Conservation (phyloP, 352 stramenopile species). For the Globisporangium acanthophoron region DNA sequence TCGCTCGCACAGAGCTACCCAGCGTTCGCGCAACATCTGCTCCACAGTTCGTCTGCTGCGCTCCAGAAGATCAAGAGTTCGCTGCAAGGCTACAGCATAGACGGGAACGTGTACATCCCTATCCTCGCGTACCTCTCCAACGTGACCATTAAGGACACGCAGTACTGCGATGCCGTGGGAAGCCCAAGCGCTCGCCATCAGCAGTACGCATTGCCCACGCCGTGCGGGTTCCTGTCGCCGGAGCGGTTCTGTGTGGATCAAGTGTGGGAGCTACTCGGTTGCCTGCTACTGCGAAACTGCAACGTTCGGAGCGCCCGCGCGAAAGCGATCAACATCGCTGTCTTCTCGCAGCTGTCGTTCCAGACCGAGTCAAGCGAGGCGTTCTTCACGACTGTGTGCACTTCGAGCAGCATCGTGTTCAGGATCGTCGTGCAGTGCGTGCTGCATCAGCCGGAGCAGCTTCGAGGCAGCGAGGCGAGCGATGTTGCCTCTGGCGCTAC, state of each 20-base stretch:
- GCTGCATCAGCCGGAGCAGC: constrained; percentile 3
- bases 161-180: constrained; percentile 38
- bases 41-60: constrained; percentile 21
- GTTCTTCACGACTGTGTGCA: constrained; percentile 52
- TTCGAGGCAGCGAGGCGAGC: not conserved
- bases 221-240: constrained; percentile 13
- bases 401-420: constrained; percentile 43
- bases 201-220: constrained; percentile 26
- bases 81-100: constrained; percentile 33
- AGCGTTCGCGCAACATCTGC: constrained; percentile 46
- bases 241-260: constrained; percentile 32
- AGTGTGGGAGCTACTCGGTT: constrained; percentile 63
- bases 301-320: constrained; percentile 14
- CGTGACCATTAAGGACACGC: constrained; percentile 49
- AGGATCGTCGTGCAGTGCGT: constrained; percentile 38
- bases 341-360: constrained; percentile 45
- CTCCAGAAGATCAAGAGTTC: constrained; percentile 38
- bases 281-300: constrained; percentile 48
- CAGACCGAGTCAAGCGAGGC: constrained; percentile 36
- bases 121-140: constrained; percentile 60
- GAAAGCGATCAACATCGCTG: constrained; percentile 28
- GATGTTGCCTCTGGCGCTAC: not conserved
- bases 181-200: constrained; percentile 10
- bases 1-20: constrained; percentile 45
- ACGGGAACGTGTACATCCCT: constrained; percentile 49